phyloP scores from a whole-genome alignment of 2,329 filamentous ascomycete species.

The Paraconiothyrium brasiliense region DNA sequence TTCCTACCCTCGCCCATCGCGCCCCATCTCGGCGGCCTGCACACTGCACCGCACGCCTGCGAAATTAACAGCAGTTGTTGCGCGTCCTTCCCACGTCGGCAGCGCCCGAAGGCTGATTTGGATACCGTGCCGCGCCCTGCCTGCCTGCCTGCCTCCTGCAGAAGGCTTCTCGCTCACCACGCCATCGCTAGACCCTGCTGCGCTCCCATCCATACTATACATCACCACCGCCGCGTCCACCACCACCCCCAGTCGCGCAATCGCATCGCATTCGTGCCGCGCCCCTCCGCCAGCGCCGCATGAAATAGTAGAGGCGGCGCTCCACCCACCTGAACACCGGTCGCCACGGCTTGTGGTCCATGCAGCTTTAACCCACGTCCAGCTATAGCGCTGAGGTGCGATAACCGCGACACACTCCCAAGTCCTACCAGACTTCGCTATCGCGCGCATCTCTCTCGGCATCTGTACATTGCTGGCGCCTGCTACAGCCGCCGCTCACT shows the following conservation, averaged over 20 bases:
- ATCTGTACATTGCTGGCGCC: conserved; percentile 20
- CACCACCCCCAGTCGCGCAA: conserved; percentile 17
- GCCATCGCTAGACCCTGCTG: conserved; percentile 33
- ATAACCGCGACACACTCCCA: conserved; percentile 22
- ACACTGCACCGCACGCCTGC: conserved; percentile 24
- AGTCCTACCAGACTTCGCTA: conserved; percentile 12
- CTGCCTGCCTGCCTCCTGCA: conserved; percentile 17
- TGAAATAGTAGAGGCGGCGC: conserved; percentile 26
- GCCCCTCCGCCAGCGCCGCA: conserved; percentile 11
- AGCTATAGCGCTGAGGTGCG: conserved; percentile 38
- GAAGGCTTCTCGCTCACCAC: conserved; percentile 30
- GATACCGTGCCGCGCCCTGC: conserved; percentile 19
- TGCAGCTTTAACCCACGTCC: conserved; percentile 38
- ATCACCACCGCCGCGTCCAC: conserved; percentile 15
- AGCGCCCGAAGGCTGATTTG: conserved; percentile 19
- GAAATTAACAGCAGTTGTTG: conserved; percentile 13
- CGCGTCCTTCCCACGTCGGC: conserved; percentile 12
- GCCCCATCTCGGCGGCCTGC: conserved; percentile 25
- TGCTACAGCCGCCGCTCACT: conserved; percentile 22
- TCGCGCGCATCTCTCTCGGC: conserved; percentile 23
- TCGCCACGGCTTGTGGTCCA: conserved; percentile 40
- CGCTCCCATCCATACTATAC: conserved; percentile 22
- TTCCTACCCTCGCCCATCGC: conserved; percentile 26
- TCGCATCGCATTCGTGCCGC: conserved; percentile 16
- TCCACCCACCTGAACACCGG: conserved; percentile 22